Base-by-base conservation (phyloP, 1,139 yeast species). In the Geotrichum reessii region DNA sequence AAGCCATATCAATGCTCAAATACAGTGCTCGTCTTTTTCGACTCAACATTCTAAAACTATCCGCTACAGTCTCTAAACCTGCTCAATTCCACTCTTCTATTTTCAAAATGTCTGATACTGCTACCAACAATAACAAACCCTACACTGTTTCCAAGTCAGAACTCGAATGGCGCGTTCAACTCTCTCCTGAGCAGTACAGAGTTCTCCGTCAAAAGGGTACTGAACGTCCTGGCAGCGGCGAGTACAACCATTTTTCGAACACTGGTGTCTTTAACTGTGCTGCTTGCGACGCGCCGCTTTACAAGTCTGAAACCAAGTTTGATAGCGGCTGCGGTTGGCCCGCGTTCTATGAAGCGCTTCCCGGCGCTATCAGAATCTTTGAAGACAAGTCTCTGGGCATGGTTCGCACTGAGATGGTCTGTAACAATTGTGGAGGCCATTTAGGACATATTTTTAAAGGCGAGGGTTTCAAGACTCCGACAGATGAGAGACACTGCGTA, bases 241-340 rank as follows among this genome's bases (percentile, higher is more conserved):
- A 85, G 66, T 88, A 87, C 69, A 73, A 77, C 72, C 79, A 73
- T 64, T 78, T 69, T 71, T 80, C 63, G 71, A 68, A 73, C 1
- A 63, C 61, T 12, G 98, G 97, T 0, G 76, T 81, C 4, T 93
- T 90, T 70, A 77, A 77, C 58, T 93, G 99, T 74, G 97, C 87
- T 0, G 98, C 86, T 11, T 93, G 99, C 71, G 80, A 78, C 54
- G 77, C 81, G 53, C 96, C 97, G 8, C 75, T 93, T 47, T 93
- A 93, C 73, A 80, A 80, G 63, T 85, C 96, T 42, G 77, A 79
- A 51, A 81, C 97, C 14, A 93, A 93, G 73, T 93, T 95, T 67
- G 84, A 86, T 61, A 82, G 96, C 22, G 91, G 90, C 58, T 93
- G 99, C 73, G 99, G 99, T 2, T 93, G 99, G 99, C 99, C 99